Base-by-base conservation (phyloP, 2,329 filamentous ascomycete species). In the Xylariaceae sp. region DNA sequence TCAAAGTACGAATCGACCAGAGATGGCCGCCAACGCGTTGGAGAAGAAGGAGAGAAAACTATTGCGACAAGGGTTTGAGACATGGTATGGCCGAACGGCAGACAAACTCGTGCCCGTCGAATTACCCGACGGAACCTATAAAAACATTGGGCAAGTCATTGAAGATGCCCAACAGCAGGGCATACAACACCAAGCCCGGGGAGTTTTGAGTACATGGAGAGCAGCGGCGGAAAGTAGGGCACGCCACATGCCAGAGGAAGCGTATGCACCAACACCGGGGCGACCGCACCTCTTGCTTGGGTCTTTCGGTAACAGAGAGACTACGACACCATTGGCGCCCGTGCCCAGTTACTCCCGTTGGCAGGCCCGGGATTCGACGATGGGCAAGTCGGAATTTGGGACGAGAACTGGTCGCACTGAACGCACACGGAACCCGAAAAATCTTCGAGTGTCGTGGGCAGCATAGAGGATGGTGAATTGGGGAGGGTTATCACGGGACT, bases 381-480 rank as follows among this genome's bases (percentile, higher is more conserved):
- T 65, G 47, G 61, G 62, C 19, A 59, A 61, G 40, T 65, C 65
- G 15, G 61, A 61, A n/a, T 54, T 61, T 40, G 60, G 57, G 21
- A 61, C 51, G 15, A 60, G 59, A 37, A 49, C 51, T 29, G 58
- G 57, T 44, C 64, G 61, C 12, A 51, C 58, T 22, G 57, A 59
- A 16, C 63, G 64, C 5, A 41, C 64, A 40, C 54, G 58, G 60
- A 57, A 66, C 2, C 32, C 62, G 45, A 53, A 60, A 60, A 59
- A 68, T 47, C 56, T 69, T 2, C 54, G 67, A 49, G 67, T 69
- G 1, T 69, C 67, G 9, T 69, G 67, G 67, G 67, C 66, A 3
- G 55, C 65, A 5, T 57, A 57, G 45, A 19, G 9, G 7, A 30
- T 46, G 29, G 19, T 18, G 34, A n/a, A 5, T 21, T 16, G 29